Conservation (phyloP, 2,329 filamentous ascomycete genomes). For the Monosporascus sp. region DNA sequence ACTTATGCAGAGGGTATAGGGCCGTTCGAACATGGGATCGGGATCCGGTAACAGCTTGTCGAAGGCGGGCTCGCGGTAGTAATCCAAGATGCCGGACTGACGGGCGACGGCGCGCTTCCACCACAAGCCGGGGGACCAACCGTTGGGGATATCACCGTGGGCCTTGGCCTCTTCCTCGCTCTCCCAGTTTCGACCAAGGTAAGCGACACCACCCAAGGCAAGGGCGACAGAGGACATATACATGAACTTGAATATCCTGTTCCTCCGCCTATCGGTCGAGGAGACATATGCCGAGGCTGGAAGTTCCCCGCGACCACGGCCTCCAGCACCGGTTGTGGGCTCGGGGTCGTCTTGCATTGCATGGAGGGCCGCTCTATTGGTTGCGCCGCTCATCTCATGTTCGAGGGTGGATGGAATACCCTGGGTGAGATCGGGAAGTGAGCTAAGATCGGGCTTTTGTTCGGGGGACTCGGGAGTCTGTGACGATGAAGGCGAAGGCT, state of each 20-base stretch:
- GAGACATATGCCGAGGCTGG: conserved; percentile 83
- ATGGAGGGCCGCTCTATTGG: conserved; percentile 33
- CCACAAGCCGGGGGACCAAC: conserved; percentile 71
- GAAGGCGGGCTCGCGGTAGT: conserved; percentile 95
- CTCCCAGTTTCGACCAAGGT: conserved; percentile 86
- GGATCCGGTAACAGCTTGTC: conserved; percentile 83
- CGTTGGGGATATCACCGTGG: conserved; percentile 70
- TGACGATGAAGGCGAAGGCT: too few species aligned
- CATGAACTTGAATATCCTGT: conserved; percentile 69
- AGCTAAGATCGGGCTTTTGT: conserved; percentile 46
- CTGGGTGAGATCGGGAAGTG: conserved; percentile 85
- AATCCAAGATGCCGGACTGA: conserved; percentile 69
- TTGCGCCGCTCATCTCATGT: conserved; percentile 59
- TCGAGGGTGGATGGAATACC: conserved; percentile 90
- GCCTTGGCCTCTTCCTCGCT: conserved; percentile 61
- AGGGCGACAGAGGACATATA: conserved; percentile 57
- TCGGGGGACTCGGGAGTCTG: conserved; percentile 30
- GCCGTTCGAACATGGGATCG: conserved; percentile 73
- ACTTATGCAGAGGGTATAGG: conserved; percentile 88
- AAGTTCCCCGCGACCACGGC: conserved; percentile 57
- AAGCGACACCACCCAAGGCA: conserved; percentile 56
- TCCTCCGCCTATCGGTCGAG: conserved; percentile 78
- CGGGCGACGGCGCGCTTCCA: conserved; percentile 77
- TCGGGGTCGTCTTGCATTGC: conserved; percentile 27
- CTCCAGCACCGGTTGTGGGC: conserved; percentile 41